Evolutionary conservation across 2,329 filamentous ascomycete genomes (phyloP).

Genomic region (Trichoderma afroharzianum): DNA sequence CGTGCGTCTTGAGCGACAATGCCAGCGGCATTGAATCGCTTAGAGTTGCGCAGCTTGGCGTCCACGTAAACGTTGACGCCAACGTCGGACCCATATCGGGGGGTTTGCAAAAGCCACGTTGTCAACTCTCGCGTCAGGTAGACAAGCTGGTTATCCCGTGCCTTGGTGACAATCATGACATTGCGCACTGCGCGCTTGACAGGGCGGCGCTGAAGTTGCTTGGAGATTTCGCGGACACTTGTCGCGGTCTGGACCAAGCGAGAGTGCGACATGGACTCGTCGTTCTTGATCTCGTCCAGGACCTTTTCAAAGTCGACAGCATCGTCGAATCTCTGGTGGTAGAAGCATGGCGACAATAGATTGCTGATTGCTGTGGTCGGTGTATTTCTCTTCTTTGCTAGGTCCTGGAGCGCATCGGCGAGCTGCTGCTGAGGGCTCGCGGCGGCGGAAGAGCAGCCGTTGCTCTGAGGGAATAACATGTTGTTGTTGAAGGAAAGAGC

Average conservation of each 20-base stretch:
- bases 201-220: conserved; percentile 87
- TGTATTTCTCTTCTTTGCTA: conserved; percentile 42
- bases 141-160: conserved; percentile 89
- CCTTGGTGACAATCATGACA: conserved; percentile 98
- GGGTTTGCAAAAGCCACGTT: conserved; percentile 82
- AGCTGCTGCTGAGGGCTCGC: conserved; percentile 55
- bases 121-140: conserved; percentile 82
- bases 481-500: conserved; percentile 58
- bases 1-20: conserved; percentile 71
- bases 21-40: conserved; percentile 75
- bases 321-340: conserved; percentile 94
- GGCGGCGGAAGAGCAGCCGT: conserved; percentile 24
- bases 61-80: conserved; percentile 99
- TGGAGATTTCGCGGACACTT: conserved; percentile 89
- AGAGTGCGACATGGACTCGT: conserved; percentile 89
- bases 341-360: conserved; percentile 92
- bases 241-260: conserved; percentile 93
- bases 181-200: conserved; percentile 89
- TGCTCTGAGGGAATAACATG: conserved; percentile 36
- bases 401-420: conserved; percentile 56
- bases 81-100: conserved; percentile 82
- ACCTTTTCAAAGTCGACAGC: conserved; percentile 94
- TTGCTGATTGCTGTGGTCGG: conserved; percentile 49
- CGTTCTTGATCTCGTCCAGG: conserved; percentile 85
- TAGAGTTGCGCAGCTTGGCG: conserved; percentile 82